These are phyloP conservation scores for Spirogloea muscicola DNA, from an alignment of 139 green algal species.

Conservation along the genomic window DNA sequence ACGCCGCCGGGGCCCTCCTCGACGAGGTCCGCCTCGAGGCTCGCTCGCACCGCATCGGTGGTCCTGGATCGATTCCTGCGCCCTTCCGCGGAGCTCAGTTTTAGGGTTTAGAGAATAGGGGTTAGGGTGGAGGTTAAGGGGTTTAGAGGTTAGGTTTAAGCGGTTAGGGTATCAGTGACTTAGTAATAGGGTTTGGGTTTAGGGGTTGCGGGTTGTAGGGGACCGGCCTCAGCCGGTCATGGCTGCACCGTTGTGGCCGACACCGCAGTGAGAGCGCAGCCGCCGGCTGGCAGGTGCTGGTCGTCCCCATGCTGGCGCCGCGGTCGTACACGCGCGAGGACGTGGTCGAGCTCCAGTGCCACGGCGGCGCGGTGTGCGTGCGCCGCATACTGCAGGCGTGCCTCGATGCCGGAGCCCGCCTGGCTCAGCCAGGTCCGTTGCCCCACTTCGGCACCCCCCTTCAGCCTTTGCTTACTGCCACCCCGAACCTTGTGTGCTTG, in stretches of 20 bases:
- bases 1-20: slow-evolving; percentile 36
- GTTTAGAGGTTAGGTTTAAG: background rate
- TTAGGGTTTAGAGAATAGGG: background rate
- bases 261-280: background rate
- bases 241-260: background rate
- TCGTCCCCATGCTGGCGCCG: slow-evolving; percentile 73
- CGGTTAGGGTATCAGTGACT: background rate
- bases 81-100: background rate
- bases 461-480: too few relatives aligned
- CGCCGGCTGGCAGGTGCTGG: slow-evolving; percentile 57
- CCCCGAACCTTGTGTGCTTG: too few relatives aligned
- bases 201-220: background rate
- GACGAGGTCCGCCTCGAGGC: slow-evolving; percentile 9
- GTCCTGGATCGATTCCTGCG: background rate
- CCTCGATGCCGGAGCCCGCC: slow-evolving; percentile 70
- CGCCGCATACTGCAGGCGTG: slow-evolving; percentile 67
- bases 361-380: slow-evolving; percentile 82
- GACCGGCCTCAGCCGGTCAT: background rate
- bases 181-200: background rate
- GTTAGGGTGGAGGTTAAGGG: slow-evolving; percentile 10
- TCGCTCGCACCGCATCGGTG: background rate
- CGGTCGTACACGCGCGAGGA: slow-evolving; percentile 93
- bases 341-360: slow-evolving; percentile 91
- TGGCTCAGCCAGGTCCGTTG: slow-evolving; percentile 57
- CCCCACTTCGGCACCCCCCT: too few relatives aligned